Evolutionary conservation across 129 eudicot genomes (phyloP).

Genomic region (Scalesia atractyloides): DNA sequence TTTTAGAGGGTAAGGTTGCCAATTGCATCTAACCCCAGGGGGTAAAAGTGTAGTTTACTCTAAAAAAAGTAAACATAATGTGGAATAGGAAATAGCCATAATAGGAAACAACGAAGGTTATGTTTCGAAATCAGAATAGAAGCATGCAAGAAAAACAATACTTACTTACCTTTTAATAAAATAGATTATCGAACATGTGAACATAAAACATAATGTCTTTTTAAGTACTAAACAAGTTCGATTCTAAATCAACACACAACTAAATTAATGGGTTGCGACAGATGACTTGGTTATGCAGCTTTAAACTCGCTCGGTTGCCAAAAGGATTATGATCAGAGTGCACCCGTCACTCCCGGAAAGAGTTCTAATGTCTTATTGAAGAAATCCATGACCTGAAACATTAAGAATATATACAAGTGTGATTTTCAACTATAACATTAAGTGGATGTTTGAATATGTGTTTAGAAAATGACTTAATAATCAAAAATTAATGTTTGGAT

Average conservation of each 20-base stretch:
- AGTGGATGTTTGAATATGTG: background rate
- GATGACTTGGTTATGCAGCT: conserved; percentile 30
- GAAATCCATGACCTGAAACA: conserved; percentile 88
- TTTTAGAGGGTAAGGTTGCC: too few species aligned
- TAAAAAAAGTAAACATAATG: too few species aligned
- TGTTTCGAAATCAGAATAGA: too few species aligned
- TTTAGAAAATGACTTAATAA: background rate
- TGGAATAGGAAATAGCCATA: too few species aligned
- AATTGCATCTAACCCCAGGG: too few species aligned
- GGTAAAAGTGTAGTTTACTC: too few species aligned
- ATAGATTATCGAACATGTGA: too few species aligned
- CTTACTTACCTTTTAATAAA: too few species aligned
- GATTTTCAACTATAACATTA: background rate
- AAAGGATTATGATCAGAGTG: conserved; percentile 29
- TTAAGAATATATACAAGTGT: background rate
- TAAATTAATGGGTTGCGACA: background rate
- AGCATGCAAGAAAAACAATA: too few species aligned
- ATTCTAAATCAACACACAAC: conserved; percentile 8
- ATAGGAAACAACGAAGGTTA: too few species aligned
- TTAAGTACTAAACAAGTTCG: background rate
- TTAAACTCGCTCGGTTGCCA: conserved; percentile 24
- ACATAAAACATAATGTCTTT: too few species aligned
- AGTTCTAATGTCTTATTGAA: conserved; percentile 87
- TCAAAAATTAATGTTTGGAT: background rate
- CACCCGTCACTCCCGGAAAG: conserved; percentile 78